Base-by-base conservation (phyloP, 495 filamentous ascomycete genomes). In the Choiromyces venosus region DNA sequence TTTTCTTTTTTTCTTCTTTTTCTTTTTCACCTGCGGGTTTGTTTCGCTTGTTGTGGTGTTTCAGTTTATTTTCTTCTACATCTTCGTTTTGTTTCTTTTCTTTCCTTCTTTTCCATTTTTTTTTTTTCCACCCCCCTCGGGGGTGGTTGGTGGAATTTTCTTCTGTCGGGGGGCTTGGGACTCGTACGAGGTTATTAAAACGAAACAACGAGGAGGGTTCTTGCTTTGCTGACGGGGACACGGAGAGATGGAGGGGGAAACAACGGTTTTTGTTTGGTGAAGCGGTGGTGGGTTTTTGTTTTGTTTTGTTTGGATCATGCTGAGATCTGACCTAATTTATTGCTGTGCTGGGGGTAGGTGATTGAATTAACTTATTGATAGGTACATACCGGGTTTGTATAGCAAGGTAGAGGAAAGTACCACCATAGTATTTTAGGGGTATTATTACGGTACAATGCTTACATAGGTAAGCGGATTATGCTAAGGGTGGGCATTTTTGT, bases 21-120 rank as follows among this genome's bases (percentile, higher is more conserved):
- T 29, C n/a, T 52, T 52, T 29, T 10, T 61, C 52, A 2, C 25
- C 52, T 29, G 52, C 52, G 52, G 52, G 52, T 29, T 61, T 61
- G 52, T 61, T 61, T 61, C 52, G 52, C 52, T 61, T 61, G 52
- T 14, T 61, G 52, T 61, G n/a, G 25, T 29, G 52, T 61, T 61
- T 61, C 52, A 61, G 52, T 4, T 61, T 29, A 1, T 61, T 52
- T 52, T 52, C 46, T 29, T 29, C 46, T 10, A 8, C 52, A 61
- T 61, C 25, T 25, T 61, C 52, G 52, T 61, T 61, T 61, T 29
- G 52, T 61, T 61, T 61, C 52, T 25, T 61, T 29, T 29, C 25
- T 12, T 29, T 29, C 25, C 8, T n/a, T 61, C 52, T 61, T 61
- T 19, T 12, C 39, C 52, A n/a, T 29, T 16, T 6, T 21, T 9